A percentile compares a stretch with the other conserved stretches of the same genome.
Conservation (phyloP, 352 stramenopile species). For the Discostella stelligera region DNA sequence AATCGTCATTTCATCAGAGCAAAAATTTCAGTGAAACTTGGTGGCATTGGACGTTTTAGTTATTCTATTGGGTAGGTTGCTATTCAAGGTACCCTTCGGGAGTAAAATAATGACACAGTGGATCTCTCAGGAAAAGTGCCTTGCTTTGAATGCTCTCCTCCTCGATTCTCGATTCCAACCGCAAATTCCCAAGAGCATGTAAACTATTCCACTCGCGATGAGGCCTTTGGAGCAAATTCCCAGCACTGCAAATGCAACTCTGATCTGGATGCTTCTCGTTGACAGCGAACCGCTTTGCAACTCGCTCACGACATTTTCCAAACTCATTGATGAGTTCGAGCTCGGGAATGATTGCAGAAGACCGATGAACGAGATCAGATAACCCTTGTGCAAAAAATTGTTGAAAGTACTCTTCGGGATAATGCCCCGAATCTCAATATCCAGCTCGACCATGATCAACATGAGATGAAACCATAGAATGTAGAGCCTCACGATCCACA, state of each 20-base stretch:
- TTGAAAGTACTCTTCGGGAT: constrained; percentile 26
- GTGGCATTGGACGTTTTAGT: too few relatives aligned
- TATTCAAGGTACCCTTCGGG: not conserved
- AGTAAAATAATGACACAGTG: not conserved
- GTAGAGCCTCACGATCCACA: constrained; percentile 34
- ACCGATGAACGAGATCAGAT: constrained; percentile 39
- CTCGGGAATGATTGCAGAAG: constrained; percentile 35
- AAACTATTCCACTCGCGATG: constrained; percentile 25
- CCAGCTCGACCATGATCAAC: constrained; percentile 35
- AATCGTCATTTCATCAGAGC: not conserved
- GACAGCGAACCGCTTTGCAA: constrained; percentile 14
- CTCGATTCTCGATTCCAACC: constrained; percentile 25
- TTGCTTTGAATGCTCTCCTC: constrained; percentile 9
- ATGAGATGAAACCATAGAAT: constrained; percentile 31
- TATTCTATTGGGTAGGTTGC: too few relatives aligned
- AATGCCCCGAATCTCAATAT: constrained; percentile 23
- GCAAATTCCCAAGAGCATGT: constrained; percentile 32
- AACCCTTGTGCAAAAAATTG: constrained; percentile 39
- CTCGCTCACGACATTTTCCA: constrained; percentile 20
- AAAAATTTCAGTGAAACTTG: not conserved
- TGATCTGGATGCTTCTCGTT: constrained; percentile 11
- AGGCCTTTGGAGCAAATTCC: constrained; percentile 32
- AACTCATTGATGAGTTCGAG: constrained; percentile 19
- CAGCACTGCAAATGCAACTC: constrained; percentile 34
- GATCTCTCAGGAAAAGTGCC: not conserved